Base-by-base conservation (phyloP, 176 grass and related monocot genomes). In the Luzula sylvatica region DNA sequence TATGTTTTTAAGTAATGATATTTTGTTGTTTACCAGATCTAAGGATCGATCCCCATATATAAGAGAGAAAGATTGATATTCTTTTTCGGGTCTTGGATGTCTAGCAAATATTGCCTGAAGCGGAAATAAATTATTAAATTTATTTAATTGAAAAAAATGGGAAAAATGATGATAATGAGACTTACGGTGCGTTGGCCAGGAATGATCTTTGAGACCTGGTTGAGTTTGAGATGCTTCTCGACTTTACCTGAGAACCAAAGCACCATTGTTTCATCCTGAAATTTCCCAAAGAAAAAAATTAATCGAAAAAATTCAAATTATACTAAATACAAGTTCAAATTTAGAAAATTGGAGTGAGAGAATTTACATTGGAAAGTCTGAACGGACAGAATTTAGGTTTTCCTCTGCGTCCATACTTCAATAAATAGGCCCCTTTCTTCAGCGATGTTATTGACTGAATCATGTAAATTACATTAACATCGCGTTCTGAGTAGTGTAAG, bases 311-410 rank as follows among this genome's bases (percentile, higher is more conserved):
- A 13, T 44, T 2, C 19, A 41, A 20, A 21, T 39, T 41, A 1
- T 9, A 22, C 30, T 35, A 35, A 7, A 35, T 35, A 35, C 30
- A 35, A 35, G 30, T 12, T 30, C 9, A 28, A 22, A 64, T 49
- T 2, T 63, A 28, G n/a, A 40, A 49, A 18, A 20, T 9, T 23
- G 27, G 30, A 43, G 20, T 13, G 15, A 23, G 38, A 26, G n/a
- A 41, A 67, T 79, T 61, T 83, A 83, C 79, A 61, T 66, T 83
- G 42, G 79, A 76, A 48, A 89, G 86, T 55, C 57, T 83, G 69
- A 80, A 89, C 8, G 75, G 79, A 53, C 86, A 89, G 58, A 89
- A 89, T 52, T 89, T 89, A 22, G 86, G 86, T 55, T 83, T 89
- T 67, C 86, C 79, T 73, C 68, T 57, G 16, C 80, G 65, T 24